Evolutionary conservation across 306 rosid species (phyloP), one percentile per base, ranked within the genome.

Genomic region (Glycine tomentella): DNA sequence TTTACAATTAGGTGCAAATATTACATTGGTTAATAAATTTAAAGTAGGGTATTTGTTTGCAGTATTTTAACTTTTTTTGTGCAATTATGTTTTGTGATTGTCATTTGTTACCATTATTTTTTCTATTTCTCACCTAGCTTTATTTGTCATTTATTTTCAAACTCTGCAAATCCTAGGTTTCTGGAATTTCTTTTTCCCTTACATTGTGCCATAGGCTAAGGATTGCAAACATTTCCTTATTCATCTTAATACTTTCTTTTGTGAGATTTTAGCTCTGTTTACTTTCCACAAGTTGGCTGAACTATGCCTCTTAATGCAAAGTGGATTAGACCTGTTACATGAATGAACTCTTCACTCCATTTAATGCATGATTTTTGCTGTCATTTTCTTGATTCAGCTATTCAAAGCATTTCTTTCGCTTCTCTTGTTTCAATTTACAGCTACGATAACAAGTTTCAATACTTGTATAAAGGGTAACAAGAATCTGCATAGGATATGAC

Each of bases 261-360:
- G 48, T 38, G 73, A 75, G 64, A 20, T 13, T 62, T 40, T 53
- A 42, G 40, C 20, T 20, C 42, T 51, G 79, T 46, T 34, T 66
- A 83, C n/a, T 61, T 12, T 66, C 51, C 48, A 9, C 61, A 34
- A 9, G 12, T 61, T 71, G 25, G 58, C 74, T 62, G 7, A 8
- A 61, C 15, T 38, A n/a, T 69, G 66, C 53, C 46, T 69, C 50
- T 42, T 34, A 69, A 52, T 77, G 82, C 45, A 69, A 13, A 64
- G 36, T 56, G 50, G 40, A 56, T 58, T 10, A 33, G 42, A 20
- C 20, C 20, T 56, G 5, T 63, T 34, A 69, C 67, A n/a, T 50
- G 42, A 40, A 38, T 77, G 73, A 65, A 72, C 63, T 72, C 65
- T 76, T 65, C 34, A 9, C 62, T 75, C 78, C 72, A 16, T 57